Evolutionary conservation across 345 rosid genomes (phyloP).

Genomic region (Eucalyptus cloeziana): DNA sequence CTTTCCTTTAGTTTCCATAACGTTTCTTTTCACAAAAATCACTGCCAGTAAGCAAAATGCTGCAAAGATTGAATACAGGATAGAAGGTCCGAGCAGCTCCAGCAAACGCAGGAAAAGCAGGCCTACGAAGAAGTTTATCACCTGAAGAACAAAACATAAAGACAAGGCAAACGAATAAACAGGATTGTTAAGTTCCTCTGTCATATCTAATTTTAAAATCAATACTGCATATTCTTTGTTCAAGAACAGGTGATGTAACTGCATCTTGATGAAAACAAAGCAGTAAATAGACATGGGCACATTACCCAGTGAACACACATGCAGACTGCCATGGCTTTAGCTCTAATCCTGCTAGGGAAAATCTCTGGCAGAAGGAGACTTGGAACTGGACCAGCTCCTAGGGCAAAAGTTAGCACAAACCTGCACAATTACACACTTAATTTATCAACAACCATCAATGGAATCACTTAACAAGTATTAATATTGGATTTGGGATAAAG

Average conservation of each 20-base stretch:
- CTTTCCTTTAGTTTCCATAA: constrained; percentile 91
- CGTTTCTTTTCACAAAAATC: constrained; percentile 70
- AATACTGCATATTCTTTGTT: not conserved
- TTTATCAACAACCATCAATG: not conserved
- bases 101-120: constrained; percentile 78
- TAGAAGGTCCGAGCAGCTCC: constrained; percentile 70
- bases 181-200: not conserved
- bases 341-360: constrained; percentile 82
- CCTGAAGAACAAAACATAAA: constrained; percentile 22
- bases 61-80: constrained; percentile 68
- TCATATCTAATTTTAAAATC: not conserved
- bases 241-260: not conserved
- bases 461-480: not conserved
- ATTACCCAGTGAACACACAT: constrained; percentile 98
- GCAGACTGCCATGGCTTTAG: constrained; percentile 94
- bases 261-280: not conserved
- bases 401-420: constrained; percentile 83
- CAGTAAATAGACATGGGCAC: not conserved
- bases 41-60: constrained; percentile 78
- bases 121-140: constrained; percentile 93
- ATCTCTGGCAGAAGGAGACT: constrained; percentile 93
- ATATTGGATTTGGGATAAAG: not conserved
- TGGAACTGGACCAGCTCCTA: constrained; percentile 99
- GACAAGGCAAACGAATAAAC: not conserved
- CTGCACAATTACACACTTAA: constrained; percentile 24